Percentiles rank a stretch among this genome's conserved stretches.
Conservation (phyloP, 1,284 basidiomycete species). For the Meripilus lineatus region DNA sequence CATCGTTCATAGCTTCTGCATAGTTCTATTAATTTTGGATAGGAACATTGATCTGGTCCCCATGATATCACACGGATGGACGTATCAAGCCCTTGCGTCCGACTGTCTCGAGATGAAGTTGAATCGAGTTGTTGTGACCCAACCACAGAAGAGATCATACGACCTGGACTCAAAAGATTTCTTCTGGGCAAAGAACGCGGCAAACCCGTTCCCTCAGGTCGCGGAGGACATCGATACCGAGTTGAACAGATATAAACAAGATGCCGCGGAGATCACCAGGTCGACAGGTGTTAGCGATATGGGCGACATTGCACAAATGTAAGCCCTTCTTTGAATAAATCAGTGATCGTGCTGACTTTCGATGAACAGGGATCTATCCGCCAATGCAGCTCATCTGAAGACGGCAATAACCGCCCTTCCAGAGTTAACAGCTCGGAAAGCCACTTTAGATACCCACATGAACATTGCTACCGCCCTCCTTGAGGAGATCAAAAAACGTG, state of each 20-base stretch:
- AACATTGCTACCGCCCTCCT: constrained; percentile 96
- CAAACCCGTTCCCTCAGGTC: constrained; percentile 96
- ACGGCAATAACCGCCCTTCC: constrained; percentile 98
- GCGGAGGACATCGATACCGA: constrained; percentile 97
- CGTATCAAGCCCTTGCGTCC: constrained; percentile 97
- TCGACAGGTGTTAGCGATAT: constrained; percentile 96
- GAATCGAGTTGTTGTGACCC: constrained; percentile 84
- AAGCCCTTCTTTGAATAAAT: constrained; percentile 26
- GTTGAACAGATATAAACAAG: constrained; percentile 92
- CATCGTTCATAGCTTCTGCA: not conserved
- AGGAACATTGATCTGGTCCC: constrained; percentile 95
- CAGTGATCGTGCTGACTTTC: constrained; percentile 2
- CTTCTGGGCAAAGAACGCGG: constrained; percentile 97
- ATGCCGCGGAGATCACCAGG: constrained; percentile 95
- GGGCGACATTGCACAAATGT: constrained; percentile 93
- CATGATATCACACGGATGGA: constrained; percentile 97
- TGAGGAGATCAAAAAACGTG: constrained; percentile 94
- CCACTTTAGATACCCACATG: constrained; percentile 98
- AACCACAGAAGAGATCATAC: constrained; percentile 81
- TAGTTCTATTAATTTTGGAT: constrained; percentile 91
- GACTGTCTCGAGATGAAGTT: constrained; percentile 98
- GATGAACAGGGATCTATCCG: constrained; percentile 74
- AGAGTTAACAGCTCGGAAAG: constrained; percentile 94
- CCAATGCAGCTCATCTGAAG: constrained; percentile 94
- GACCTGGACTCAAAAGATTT: constrained; percentile 98